Evolutionary conservation across 768 basidiomycete species (phyloP).

Genomic region (Paxillus rubicundulus): DNA sequence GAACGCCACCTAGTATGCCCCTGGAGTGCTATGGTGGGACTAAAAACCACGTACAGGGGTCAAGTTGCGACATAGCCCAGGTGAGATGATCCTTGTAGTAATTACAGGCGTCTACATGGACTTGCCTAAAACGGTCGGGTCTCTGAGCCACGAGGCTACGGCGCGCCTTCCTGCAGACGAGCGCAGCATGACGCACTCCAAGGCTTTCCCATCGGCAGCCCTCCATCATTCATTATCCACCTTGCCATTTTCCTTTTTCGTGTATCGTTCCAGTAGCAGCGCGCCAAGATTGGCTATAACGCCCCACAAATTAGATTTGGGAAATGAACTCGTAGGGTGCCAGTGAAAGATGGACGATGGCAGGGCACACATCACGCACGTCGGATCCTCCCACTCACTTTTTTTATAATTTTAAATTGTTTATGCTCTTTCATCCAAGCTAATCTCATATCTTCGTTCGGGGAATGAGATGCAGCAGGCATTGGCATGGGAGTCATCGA

Average conservation of each 20-base stretch:
- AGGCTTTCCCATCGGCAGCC: not conserved
- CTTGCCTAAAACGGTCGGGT: not conserved
- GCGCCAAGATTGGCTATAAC: slow-evolving; percentile 19
- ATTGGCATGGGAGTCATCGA: slow-evolving; percentile 15
- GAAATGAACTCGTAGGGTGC: slow-evolving; percentile 18
- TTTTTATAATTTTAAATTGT: not conserved
- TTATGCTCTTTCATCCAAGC: not conserved
- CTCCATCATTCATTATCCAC: not conserved
- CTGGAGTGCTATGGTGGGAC: not conserved
- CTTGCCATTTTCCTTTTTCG: not conserved
- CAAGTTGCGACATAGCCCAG: not conserved
- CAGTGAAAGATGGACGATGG: not conserved
- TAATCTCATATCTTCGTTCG: slow-evolving; percentile 15
- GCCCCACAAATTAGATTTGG: slow-evolving; percentile 23
- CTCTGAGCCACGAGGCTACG: slow-evolving; percentile 18
- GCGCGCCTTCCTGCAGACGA: slow-evolving; percentile 6
- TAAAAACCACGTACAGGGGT: not conserved
- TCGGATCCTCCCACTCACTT: slow-evolving; percentile 6
- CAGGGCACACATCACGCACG: slow-evolving; percentile 14
- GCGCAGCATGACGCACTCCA: not conserved
- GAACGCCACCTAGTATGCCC: not conserved
- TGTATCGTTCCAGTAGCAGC: slow-evolving; percentile 1
- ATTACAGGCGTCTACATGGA: slow-evolving; percentile 2
- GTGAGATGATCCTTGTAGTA: not conserved
- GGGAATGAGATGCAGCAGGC: slow-evolving; percentile 21